Conservation (phyloP, 78 protist genomes). For the Chrysochromulina tobinii region DNA sequence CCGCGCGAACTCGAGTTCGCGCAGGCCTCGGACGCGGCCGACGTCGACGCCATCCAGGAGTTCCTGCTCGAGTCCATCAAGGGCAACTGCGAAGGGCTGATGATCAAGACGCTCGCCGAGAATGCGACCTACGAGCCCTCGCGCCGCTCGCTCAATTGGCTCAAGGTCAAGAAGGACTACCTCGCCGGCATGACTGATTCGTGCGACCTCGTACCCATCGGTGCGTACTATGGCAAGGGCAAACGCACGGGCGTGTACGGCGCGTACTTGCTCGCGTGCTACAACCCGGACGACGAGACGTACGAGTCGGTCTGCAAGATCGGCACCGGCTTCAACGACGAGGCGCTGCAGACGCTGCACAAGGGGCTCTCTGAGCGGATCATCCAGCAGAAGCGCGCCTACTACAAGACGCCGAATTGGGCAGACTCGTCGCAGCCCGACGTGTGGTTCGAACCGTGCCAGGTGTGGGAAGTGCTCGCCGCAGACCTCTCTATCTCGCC, state of each 20-base stretch:
- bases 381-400: not conserved
- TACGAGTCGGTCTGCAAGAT: constrained; percentile 83
- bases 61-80: constrained; percentile 75
- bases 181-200: constrained; percentile 92
- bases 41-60: constrained; percentile 68
- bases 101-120: constrained; percentile 90
- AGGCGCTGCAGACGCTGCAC: not conserved
- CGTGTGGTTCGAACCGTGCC: not conserved
- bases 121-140: constrained; percentile 50
- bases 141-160: constrained; percentile 86
- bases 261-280: constrained; percentile 93
- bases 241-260: constrained; percentile 93
- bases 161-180: constrained; percentile 95
- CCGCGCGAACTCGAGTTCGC: constrained; percentile 75
- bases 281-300: constrained; percentile 85
- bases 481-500: constrained; percentile 15
- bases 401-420: not conserved
- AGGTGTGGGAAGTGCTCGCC: constrained; percentile 14
- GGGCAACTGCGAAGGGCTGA: constrained; percentile 94
- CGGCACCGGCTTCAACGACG: constrained; percentile 43
- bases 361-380: not conserved
- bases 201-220: constrained; percentile 97
- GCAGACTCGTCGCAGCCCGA: not conserved
- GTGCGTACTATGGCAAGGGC: constrained; percentile 94
- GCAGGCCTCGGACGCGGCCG: constrained; percentile 53